Base-by-base conservation (phyloP, 1,139 yeast species). In the Yamadazyma dushanensis region DNA sequence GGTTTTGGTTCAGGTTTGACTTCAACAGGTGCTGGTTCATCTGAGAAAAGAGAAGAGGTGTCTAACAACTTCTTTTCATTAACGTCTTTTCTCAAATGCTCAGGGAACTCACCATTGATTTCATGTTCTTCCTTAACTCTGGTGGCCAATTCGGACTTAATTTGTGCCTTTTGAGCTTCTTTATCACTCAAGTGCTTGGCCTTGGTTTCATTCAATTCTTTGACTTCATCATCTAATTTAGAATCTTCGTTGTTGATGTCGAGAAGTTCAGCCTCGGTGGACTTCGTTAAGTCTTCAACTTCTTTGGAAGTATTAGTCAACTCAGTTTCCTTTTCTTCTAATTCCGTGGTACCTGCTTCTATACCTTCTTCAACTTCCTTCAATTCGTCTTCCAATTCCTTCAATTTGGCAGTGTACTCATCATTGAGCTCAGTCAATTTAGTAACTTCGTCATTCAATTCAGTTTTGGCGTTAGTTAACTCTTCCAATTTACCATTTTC, bases 81-180 rank as follows among this genome's bases (percentile, higher is more conserved):
- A 16, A 76, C 54, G 4, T 70, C 72, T 31, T 54, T 53, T 42
- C 61, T 64, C 50, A 76, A 62, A 54, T 77, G 82, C 34, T 71
- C 78, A 10, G 83, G 83, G 44, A 75, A 67, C 44, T 68, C 75
- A 16, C 49, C 53, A 47, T 76, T 75, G 45, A 76, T 70, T 39
- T 55, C 61, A 44, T 66, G 69, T 45, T 69, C 76, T 28, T 63
- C 70, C 44, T 61, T 62, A 19, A 70, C 70, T 47, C 56, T 54
- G 26, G 59, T 60, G 24, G 66, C 65, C 25, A 70, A 45, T 11
- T 56, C 54, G 15, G 42, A 43, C 46, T 57, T 52, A 39, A 70
- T 70, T 21, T 59, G 64, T 26, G 56, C 49, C 54, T 67, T 68
- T 43, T 64, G 57, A 13, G 48, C 28, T 17, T 53, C 50, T 52